Evolutionary conservation across 2,329 filamentous ascomycete species (phyloP).

Genomic region (Chaetomium globosum): DNA sequence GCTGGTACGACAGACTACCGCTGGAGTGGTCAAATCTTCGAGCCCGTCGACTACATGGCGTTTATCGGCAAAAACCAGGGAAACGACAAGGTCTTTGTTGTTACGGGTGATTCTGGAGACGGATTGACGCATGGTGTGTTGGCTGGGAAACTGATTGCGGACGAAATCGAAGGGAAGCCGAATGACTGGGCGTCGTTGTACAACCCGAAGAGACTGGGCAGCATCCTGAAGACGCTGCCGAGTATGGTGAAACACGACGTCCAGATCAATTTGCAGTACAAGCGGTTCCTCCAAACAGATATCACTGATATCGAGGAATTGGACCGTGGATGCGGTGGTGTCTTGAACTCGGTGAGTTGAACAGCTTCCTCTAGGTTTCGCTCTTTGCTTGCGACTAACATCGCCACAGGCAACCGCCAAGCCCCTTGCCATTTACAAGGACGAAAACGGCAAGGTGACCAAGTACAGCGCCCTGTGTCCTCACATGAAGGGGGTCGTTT

Average conservation of each 20-base stretch:
- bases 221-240: conserved; percentile 50
- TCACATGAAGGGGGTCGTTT: conserved; percentile 58
- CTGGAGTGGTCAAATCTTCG: conserved; percentile 61
- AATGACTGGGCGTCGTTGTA: conserved; percentile 57
- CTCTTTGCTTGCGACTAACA: not conserved
- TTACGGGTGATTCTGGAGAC: conserved; percentile 61
- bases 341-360: conserved; percentile 49
- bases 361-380: not conserved
- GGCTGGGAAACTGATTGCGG: conserved; percentile 55
- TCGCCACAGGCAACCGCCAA: conserved; percentile 42
- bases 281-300: conserved; percentile 56
- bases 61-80: conserved; percentile 61
- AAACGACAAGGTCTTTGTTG: conserved; percentile 53
- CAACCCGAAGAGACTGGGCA: conserved; percentile 51
- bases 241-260: conserved; percentile 54
- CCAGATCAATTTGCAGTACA: conserved; percentile 60
- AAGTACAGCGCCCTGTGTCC: conserved; percentile 59
- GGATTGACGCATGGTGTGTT: conserved; percentile 60
- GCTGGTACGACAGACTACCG: conserved; percentile 55
- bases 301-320: conserved; percentile 61
- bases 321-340: conserved; percentile 52
- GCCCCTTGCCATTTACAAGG: conserved; percentile 59
- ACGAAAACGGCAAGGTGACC: conserved; percentile 54
- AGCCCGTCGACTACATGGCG: conserved; percentile 57
- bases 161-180: conserved; percentile 53